phyloP scores from a whole-genome alignment of 345 rosid species.

The Garcia nutans region DNA sequence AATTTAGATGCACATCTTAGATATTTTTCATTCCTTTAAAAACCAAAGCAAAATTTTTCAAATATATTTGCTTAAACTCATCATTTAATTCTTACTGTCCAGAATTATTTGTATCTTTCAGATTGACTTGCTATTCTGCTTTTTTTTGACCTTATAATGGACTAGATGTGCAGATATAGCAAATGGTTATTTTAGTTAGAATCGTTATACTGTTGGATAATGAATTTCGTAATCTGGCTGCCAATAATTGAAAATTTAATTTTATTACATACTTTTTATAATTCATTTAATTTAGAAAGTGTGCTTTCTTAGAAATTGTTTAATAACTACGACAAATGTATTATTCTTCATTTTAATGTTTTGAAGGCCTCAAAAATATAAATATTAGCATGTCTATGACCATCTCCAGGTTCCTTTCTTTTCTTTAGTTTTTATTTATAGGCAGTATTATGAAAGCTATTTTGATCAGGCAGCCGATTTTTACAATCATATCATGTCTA shows the following conservation, averaged over 20 bases:
- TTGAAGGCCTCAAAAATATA: background rate
- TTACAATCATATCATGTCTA: background rate
- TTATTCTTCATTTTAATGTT: background rate
- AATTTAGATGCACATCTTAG: background rate
- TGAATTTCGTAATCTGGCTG: background rate
- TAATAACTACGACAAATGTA: background rate
- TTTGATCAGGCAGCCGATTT: background rate
- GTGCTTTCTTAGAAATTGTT: background rate
- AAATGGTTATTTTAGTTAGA: background rate
- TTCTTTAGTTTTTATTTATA: background rate
- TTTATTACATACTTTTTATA: background rate
- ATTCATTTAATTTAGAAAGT: background rate
- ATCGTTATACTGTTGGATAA: background rate
- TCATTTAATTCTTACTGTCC: background rate
- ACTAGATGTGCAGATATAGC: too few species aligned
- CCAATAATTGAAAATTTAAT: background rate
- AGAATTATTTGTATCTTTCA: background rate
- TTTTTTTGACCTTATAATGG: background rate
- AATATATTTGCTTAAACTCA: background rate
- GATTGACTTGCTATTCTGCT: background rate
- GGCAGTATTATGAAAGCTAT: background rate
- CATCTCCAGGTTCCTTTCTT: background rate
- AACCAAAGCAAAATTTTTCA: background rate
- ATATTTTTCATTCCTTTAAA: background rate
- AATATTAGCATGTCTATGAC: background rate